Evolutionary conservation across 345 rosid genomes (phyloP), one percentile per base, ranked within the genome.

Genomic region (Tarenaya hassleriana): DNA sequence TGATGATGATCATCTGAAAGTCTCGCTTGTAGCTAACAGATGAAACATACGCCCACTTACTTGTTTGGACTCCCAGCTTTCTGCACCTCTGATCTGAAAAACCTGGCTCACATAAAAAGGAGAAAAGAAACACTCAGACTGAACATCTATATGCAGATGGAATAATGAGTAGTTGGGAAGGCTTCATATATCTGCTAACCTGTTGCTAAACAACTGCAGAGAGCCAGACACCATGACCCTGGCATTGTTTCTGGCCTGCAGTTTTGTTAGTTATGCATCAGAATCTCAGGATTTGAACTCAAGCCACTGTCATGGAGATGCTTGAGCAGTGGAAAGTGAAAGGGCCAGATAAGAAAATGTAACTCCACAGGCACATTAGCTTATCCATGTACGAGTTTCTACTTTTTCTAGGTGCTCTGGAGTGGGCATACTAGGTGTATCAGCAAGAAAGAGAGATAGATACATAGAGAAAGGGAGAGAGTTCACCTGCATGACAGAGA

Each of bases 231-330:
- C 69, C 78, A 73, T 73, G 61, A 78, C 70, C 60, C 85, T 74
- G 61, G 88, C 94, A 71, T 81, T 84, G 77, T 81, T 84, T 72
- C 80, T 78, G 50, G 88, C 85, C 85, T 75, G 83, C 77, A 69
- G 38, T 47, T 52, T 34, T 46, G n/a, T 1, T 15, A 14, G 55
- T 24, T 41, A 34, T 0, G 34, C 12, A 66, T 60, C 40, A 52
- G 16, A 39, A 41, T 16, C 8, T 42, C 10, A 24, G 29, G 29
- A 24, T 24, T 24, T 31, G 47, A 41, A 43, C 52, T 17, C 27
- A 60, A 16, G 7, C 27, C 39, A 52, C 0, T 34, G 12, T n/a
- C 18, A 47, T 13, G 40, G 34, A 52, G 7, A 24, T 13, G 1
- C 10, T 16, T 18, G 41, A 35, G 5, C 42, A 41, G 15, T n/a